Evolutionary conservation across 1,284 basidiomycete genomes (phyloP).

Genomic region (Cryptococcus sp.): DNA sequence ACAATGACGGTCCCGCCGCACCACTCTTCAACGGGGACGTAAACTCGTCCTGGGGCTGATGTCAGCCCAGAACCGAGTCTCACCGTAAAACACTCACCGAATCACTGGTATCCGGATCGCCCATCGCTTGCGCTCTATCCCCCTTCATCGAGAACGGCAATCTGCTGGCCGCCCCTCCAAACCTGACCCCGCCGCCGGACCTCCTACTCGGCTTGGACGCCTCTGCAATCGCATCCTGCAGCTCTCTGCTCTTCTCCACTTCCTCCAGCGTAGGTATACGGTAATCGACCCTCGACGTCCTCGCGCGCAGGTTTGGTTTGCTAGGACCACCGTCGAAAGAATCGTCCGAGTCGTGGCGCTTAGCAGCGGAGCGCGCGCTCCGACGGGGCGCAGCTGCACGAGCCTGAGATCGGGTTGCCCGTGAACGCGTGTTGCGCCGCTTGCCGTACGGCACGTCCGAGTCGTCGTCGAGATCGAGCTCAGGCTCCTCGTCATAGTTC

Average conservation of each 20-base stretch:
- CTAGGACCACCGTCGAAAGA: constrained; percentile 24
- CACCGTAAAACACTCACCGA: constrained; percentile 28
- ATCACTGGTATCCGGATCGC: constrained; percentile 44
- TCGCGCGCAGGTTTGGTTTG: constrained; percentile 36
- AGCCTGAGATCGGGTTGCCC: constrained; percentile 1
- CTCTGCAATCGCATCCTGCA: constrained; percentile 30
- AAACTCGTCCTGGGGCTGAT: constrained; percentile 3
- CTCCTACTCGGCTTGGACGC: constrained; percentile 29
- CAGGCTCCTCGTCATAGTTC: constrained; percentile 18
- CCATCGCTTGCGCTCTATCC: constrained; percentile 41
- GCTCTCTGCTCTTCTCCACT: constrained; percentile 24
- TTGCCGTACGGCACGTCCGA: constrained; percentile 1
- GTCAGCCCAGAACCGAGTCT: background rate
- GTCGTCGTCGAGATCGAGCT: constrained; percentile 7
- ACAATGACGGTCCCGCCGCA: constrained; percentile 16
- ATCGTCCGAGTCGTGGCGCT: constrained; percentile 20
- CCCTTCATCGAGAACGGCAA: constrained; percentile 35
- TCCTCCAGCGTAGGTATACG: constrained; percentile 45
- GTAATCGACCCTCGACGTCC: constrained; percentile 46
- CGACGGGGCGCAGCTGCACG: constrained; percentile 13
- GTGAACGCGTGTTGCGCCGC: constrained; percentile 5
- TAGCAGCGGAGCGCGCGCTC: constrained; percentile 18
- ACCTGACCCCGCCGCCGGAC: constrained; percentile 28
- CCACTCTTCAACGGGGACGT: constrained; percentile 28
- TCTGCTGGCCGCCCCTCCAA: constrained; percentile 26